These are phyloP conservation scores for Canna indica DNA, from an alignment of 176 grass and related monocot species.

Conservation along the genomic window DNA sequence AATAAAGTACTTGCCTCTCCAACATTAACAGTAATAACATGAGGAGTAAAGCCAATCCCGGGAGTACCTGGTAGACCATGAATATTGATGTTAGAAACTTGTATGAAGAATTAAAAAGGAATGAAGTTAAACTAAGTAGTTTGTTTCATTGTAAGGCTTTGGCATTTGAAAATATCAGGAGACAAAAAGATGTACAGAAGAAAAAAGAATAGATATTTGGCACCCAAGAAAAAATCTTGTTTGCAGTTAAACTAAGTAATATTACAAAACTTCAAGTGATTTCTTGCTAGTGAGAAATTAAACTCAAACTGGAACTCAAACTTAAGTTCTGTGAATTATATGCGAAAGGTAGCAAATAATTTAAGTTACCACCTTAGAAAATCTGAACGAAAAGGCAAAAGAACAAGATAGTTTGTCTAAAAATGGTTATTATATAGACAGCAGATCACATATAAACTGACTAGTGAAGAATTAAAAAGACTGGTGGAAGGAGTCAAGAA, in stretches of 20 bases:
- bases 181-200: background rate
- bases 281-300: background rate
- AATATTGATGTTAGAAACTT: conserved; percentile 14
- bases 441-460: background rate
- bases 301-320: background rate
- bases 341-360: background rate
- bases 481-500: background rate
- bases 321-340: background rate
- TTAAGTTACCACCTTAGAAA: background rate
- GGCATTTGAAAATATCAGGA: background rate
- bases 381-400: background rate
- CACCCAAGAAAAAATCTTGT: background rate
- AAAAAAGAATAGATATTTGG: background rate
- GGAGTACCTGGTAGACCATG: conserved; percentile 47
- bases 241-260: background rate
- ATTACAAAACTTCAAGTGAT: background rate
- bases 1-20: conserved; percentile 61
- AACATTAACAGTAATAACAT: conserved; percentile 81
- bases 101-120: background rate
- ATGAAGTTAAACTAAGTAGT: no score
- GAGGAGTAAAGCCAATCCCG: conserved; percentile 88
- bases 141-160: background rate
- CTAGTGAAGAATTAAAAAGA: background rate
- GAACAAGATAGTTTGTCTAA: background rate
- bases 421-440: background rate